A percentile compares a stretch with the other conserved stretches of the same genome.
Conservation (phyloP, 2,329 filamentous ascomycete genomes). For the Zasmidium angulare region DNA sequence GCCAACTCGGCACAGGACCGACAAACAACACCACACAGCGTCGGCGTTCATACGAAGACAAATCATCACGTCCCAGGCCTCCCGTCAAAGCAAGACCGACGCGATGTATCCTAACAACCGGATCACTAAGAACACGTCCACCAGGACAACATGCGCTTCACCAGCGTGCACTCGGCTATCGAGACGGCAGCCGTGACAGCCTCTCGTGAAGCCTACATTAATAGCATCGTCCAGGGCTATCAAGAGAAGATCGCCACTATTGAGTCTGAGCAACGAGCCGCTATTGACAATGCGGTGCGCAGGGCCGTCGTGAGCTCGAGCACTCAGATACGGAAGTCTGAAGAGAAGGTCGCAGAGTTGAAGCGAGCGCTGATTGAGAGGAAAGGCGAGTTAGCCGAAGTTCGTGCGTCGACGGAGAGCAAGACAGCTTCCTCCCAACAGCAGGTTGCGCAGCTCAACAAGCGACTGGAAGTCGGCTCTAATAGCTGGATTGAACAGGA, state of each 20-base stretch:
- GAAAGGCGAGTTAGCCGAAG: not conserved
- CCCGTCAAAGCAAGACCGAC: no score
- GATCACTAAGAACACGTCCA: constrained; percentile 11
- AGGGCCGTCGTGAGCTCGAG: not conserved
- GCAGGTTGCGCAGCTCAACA: not conserved
- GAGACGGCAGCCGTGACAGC: constrained; percentile 4
- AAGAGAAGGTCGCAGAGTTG: not conserved
- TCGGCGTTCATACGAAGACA: no score
- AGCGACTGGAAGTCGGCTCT: not conserved
- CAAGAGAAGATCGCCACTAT: constrained; percentile 8
- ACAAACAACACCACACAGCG: no score
- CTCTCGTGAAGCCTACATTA: constrained; percentile 8
- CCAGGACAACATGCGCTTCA: constrained; percentile 2
- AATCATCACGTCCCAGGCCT: no score
- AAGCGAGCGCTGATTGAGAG: not conserved
- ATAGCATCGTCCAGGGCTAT: constrained; percentile 5
- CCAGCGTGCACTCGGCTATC: not conserved
- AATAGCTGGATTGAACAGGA: not conserved
- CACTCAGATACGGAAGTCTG: not conserved
- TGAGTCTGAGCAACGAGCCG: not conserved
- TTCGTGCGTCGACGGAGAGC: not conserved
- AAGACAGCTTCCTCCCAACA: not conserved
- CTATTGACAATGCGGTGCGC: not conserved
- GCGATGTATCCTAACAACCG: not conserved
- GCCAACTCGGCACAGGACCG: no score